Evolutionary conservation across 495 filamentous ascomycete genomes (phyloP).

Genomic region (Tuber aestivum): DNA sequence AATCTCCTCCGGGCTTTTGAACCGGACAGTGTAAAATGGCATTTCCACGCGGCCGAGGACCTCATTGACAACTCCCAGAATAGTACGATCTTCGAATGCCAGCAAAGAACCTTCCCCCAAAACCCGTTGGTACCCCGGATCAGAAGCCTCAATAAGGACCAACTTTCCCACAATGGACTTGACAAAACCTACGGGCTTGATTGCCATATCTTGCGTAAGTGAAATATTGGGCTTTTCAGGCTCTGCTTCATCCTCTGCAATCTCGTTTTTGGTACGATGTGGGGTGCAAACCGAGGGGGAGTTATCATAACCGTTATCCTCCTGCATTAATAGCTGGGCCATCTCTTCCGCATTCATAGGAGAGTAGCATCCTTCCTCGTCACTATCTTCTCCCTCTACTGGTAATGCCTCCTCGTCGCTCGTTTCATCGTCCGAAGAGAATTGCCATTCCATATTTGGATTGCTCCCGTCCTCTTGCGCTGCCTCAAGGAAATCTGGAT

Average conservation of each 20-base stretch:
- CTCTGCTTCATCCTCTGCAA: slow-evolving; percentile 55
- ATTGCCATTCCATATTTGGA: slow-evolving; percentile 56
- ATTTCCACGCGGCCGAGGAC: slow-evolving; percentile 74
- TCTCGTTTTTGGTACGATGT: slow-evolving; percentile 68
- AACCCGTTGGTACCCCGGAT: slow-evolving; percentile 72
- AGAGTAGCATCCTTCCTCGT: slow-evolving; percentile 60
- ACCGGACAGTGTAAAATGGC: slow-evolving; percentile 73
- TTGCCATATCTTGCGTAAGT: slow-evolving; percentile 67
- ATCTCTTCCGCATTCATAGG: slow-evolving; percentile 71
- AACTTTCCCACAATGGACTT: slow-evolving; percentile 68
- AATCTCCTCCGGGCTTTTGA: slow-evolving; percentile 60
- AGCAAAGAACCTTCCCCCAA: slow-evolving; percentile 77
- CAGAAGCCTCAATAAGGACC: slow-evolving; percentile 71
- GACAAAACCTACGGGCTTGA: slow-evolving; percentile 65
- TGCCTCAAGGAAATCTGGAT: slow-evolving; percentile 44
- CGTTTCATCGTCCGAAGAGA: slow-evolving; percentile 14
- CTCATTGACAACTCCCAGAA: slow-evolving; percentile 75
- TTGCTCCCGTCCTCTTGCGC: slow-evolving; percentile 52
- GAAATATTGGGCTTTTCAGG: slow-evolving; percentile 63
- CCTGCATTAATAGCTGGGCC: slow-evolving; percentile 72
- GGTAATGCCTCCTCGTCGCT: slow-evolving; percentile 43
- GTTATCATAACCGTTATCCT: slow-evolving; percentile 65
- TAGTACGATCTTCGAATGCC: slow-evolving; percentile 65
- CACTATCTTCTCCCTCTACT: slow-evolving; percentile 47
- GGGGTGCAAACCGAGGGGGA: slow-evolving; percentile 46